These are phyloP conservation scores for Chrysoporthe puriensis DNA, from an alignment of 2,329 filamentous ascomycete species.

Conservation along the genomic window DNA sequence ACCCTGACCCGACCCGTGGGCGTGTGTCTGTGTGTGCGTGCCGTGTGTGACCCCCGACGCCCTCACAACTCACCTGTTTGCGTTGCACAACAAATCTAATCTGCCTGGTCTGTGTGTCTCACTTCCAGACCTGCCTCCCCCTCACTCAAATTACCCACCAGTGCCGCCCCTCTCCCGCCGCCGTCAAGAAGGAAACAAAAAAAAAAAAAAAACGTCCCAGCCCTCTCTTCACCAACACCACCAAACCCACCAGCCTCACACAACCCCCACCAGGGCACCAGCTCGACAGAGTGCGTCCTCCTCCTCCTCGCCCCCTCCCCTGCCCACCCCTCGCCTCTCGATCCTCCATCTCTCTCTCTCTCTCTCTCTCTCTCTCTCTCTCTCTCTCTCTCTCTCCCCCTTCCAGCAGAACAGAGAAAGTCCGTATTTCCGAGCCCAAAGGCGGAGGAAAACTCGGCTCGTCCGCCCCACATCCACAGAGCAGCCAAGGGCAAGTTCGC, in stretches of 20 bases:
- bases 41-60: neutral
- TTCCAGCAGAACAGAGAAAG: neutral
- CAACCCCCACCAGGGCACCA: neutral
- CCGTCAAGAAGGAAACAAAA: no score
- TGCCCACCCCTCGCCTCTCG: no score
- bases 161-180: neutral
- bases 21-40: neutral
- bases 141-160: conserved; percentile 4
- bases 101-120: conserved; percentile 10
- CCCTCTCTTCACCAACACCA: neutral
- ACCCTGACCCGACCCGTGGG: neutral
- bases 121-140: neutral
- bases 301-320: neutral
- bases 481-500: conserved; percentile 14
- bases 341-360: neutral
- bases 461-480: conserved; percentile 1
- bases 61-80: conserved; percentile 8
- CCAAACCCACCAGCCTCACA: neutral
- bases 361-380: neutral
- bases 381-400: neutral
- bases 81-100: conserved; percentile 13
- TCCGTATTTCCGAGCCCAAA: conserved; percentile 7
- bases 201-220: no score
- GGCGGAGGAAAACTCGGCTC: conserved; percentile 19
- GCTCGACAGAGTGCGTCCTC: neutral